These are phyloP conservation scores for Dryas integrifolia DNA, from an alignment of 331 rosid genomes.

Conservation along the genomic window DNA sequence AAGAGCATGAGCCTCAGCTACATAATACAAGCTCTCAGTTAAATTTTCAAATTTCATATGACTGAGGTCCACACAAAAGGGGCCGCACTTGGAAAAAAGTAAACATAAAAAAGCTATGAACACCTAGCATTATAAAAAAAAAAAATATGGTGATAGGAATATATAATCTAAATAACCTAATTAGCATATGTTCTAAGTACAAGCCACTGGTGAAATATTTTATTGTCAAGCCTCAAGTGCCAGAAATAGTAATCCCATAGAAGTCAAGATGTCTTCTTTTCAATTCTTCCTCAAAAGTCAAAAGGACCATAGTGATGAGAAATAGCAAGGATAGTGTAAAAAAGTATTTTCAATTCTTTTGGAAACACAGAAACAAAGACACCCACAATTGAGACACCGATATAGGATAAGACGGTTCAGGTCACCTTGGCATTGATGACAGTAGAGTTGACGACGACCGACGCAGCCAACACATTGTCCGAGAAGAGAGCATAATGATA, in stretches of 20 bases:
- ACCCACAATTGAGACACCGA: neutral
- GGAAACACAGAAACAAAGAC: constrained; percentile 1
- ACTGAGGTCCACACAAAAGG: neutral
- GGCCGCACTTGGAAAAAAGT: neutral
- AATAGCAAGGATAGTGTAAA: neutral
- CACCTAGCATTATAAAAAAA: neutral
- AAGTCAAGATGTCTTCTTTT: neutral
- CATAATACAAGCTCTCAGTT: neutral
- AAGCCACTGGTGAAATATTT: neutral
- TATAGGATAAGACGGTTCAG: neutral
- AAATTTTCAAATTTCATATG: neutral
- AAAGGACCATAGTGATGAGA: neutral
- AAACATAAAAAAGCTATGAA: constrained; percentile 10
- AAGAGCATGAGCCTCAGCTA: neutral
- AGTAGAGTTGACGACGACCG: constrained; percentile 92
- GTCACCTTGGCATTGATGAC: constrained; percentile 79
- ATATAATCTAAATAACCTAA: neutral
- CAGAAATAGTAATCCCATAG: neutral
- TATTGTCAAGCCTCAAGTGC: neutral
- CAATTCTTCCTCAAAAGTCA: neutral
- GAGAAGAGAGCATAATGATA: constrained; percentile 92
- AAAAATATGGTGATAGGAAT: neutral
- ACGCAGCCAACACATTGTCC: constrained; percentile 97
- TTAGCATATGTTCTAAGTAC: neutral
- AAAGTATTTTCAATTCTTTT: neutral